A percentile compares a stretch with the other conserved stretches of the same genome.
Evolutionary conservation across 225 moss, liverwort and hornwort genomes (phyloP).

Genomic region (Bryoerythrophyllum caledonicum): DNA sequence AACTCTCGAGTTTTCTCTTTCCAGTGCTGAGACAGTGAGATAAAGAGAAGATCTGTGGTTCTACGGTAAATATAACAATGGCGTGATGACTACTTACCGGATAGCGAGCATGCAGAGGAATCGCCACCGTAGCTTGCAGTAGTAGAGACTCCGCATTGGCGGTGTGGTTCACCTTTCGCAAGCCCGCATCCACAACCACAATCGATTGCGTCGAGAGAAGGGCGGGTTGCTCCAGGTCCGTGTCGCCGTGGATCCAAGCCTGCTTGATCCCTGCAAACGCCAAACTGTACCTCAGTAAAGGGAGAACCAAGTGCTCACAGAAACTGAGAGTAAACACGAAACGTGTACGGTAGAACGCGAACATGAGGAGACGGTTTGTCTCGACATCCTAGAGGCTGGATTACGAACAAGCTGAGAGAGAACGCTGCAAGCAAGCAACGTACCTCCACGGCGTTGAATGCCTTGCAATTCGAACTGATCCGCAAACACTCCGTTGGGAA

Average conservation of each 20-base stretch:
- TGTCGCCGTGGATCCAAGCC: constrained; percentile 53
- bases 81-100: constrained; percentile 30
- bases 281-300: background rate
- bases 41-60: background rate
- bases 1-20: background rate
- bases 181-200: constrained; percentile 38
- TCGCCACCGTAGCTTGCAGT: constrained; percentile 45
- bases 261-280: constrained; percentile 38
- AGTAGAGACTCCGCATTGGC: constrained; percentile 2
- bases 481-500: constrained; percentile 56
- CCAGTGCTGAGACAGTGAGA: background rate
- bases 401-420: background rate
- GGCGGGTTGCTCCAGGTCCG: constrained; percentile 59
- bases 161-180: constrained; percentile 18
- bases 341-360: background rate
- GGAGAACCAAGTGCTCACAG: background rate
- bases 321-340: background rate
- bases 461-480: constrained; percentile 68
- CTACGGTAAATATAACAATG: background rate
- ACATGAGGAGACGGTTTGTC: background rate
- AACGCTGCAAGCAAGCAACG: background rate
- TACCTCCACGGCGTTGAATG: constrained; percentile 63
- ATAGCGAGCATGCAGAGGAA: constrained; percentile 71
- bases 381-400: background rate
- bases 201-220: constrained; percentile 50